Percentiles rank a stretch among this genome's conserved stretches.
Evolutionary conservation across 495 filamentous ascomycete genomes (phyloP).

Genomic region (Filosporella fistucella): DNA sequence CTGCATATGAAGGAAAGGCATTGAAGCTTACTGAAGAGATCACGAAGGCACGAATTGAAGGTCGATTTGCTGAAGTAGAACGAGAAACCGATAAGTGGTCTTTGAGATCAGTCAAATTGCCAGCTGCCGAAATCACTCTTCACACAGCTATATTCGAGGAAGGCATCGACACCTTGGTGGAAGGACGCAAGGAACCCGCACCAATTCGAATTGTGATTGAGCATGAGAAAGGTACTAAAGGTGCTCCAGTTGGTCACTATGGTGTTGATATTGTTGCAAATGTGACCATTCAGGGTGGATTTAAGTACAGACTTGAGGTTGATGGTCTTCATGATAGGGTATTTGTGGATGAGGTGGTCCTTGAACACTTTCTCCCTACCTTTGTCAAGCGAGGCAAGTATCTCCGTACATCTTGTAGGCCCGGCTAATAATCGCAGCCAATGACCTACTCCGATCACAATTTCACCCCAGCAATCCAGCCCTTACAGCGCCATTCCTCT

Average conservation of each 20-base stretch:
- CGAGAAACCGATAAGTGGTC: conserved; percentile 78
- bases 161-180: conserved; percentile 41
- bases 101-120: conserved; percentile 58
- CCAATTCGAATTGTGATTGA: conserved; percentile 58
- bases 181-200: conserved; percentile 53
- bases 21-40: conserved; percentile 79
- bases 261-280: conserved; percentile 63
- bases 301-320: conserved; percentile 55
- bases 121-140: conserved; percentile 57
- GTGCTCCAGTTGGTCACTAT: conserved; percentile 58
- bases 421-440: conserved; percentile 36
- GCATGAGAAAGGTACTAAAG: conserved; percentile 50
- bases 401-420: background rate
- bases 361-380: conserved; percentile 62
- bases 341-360: conserved; percentile 62
- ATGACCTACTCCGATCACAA: conserved; percentile 62
- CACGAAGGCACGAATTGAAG: conserved; percentile 79
- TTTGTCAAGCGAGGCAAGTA: conserved; percentile 65
- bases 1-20: conserved; percentile 76
- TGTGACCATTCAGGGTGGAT: conserved; percentile 36
- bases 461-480: conserved; percentile 62
- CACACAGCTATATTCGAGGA: conserved; percentile 77
- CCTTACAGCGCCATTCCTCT: conserved; percentile 59
- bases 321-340: conserved; percentile 54
- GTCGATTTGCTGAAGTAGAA: conserved; percentile 71